Conservation (phyloP, 352 stramenopile genomes). For the Blastocystis sp. region DNA sequence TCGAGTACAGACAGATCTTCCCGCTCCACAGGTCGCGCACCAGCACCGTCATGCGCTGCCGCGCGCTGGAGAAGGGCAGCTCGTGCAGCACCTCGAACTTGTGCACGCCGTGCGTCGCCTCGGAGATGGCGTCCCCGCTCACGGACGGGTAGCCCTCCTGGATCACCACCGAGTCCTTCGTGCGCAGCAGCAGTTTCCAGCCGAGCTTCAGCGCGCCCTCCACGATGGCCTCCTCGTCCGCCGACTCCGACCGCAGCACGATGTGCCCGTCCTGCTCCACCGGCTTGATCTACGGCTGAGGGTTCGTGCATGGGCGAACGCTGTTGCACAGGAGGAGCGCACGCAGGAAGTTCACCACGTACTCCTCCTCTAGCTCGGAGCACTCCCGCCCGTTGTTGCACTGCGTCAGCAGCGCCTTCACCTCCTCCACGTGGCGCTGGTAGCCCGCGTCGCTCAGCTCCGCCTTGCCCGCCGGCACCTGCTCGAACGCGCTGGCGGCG, state of each 20-base stretch:
- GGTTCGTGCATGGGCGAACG: not conserved
- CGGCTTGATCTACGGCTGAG: constrained; percentile 53
- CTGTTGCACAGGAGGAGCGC: constrained; percentile 62
- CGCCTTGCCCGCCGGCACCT: not conserved
- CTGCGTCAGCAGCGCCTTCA: constrained; percentile 14
- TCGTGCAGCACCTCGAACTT: constrained; percentile 64
- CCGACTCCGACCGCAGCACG: constrained; percentile 50
- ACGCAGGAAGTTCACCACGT: constrained; percentile 23
- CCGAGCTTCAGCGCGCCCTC: constrained; percentile 23
- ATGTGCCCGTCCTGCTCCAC: constrained; percentile 56
- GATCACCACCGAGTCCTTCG: constrained; percentile 54
- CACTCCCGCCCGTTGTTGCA: not conserved
- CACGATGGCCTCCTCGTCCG: constrained; percentile 56
- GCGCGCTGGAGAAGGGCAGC: constrained; percentile 44
- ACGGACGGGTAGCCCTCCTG: constrained; percentile 29
- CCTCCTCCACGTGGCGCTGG: not conserved
- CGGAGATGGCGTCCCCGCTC: not conserved
- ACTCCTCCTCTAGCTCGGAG: constrained; percentile 28
- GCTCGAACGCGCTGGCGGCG: not conserved
- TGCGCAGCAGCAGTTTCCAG: constrained; percentile 52
- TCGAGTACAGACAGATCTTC: constrained; percentile 65
- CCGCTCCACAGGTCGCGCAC: constrained; percentile 38
- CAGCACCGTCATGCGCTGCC: constrained; percentile 60
- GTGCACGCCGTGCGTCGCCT: not conserved
- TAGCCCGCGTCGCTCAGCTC: not conserved